Conservation (phyloP, 805 yeast species). For the Candida koratica region DNA sequence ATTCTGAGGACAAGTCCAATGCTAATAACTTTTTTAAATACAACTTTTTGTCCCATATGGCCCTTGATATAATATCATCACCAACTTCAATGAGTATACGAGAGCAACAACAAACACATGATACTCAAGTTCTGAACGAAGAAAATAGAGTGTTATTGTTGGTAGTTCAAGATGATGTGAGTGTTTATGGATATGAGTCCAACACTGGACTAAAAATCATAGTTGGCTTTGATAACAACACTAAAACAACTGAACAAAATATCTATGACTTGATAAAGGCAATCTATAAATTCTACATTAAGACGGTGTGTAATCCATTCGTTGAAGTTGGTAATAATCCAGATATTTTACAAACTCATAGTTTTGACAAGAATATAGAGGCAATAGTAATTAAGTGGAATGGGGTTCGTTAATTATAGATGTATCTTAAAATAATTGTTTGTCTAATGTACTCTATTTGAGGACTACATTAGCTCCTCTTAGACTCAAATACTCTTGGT, state of each 20-base stretch:
- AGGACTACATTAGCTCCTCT: slow-evolving; percentile 86
- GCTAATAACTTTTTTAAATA: slow-evolving; percentile 53
- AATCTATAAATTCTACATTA: slow-evolving; percentile 53
- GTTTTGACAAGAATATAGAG: slow-evolving; percentile 29
- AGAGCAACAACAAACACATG: slow-evolving; percentile 29
- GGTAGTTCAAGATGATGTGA: slow-evolving; percentile 63
- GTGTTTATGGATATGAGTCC: slow-evolving; percentile 66
- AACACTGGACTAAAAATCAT: slow-evolving; percentile 65
- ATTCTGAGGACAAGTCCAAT: slow-evolving; percentile 8
- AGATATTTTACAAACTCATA: slow-evolving; percentile 23
- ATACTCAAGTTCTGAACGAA: slow-evolving; percentile 13
- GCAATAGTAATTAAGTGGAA: slow-evolving; percentile 27
- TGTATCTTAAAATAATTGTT: background rate
- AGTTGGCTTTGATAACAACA: slow-evolving; percentile 40
- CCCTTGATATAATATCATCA: slow-evolving; percentile 63
- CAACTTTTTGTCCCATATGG: slow-evolving; percentile 73
- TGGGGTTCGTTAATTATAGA: slow-evolving; percentile 4
- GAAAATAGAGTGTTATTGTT: slow-evolving; percentile 38
- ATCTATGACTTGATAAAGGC: slow-evolving; percentile 26
- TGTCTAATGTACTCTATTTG: slow-evolving; percentile 29
- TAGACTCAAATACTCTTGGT: slow-evolving; percentile 84
- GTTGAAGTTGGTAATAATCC: slow-evolving; percentile 22
- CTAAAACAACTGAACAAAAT: slow-evolving; percentile 8
- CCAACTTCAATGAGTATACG: slow-evolving; percentile 40
- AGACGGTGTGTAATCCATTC: slow-evolving; percentile 63